Percentiles rank a stretch among this genome's conserved stretches.
Evolutionary conservation across 441 rosid genomes (phyloP).

Genomic region (Sinapis alba): DNA sequence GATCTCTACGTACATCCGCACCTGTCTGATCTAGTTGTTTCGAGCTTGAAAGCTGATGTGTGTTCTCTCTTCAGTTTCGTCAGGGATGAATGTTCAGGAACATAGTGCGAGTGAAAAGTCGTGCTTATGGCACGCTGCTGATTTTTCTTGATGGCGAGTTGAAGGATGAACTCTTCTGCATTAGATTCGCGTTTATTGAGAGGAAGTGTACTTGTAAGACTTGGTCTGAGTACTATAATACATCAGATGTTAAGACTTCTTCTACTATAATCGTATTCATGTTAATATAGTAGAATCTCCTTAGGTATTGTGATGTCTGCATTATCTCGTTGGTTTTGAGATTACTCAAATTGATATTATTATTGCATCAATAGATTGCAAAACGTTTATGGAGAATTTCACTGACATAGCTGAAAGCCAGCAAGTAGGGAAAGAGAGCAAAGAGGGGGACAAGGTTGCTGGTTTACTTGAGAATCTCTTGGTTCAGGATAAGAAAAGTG

Average conservation of each 20-base stretch:
- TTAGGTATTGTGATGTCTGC: background rate
- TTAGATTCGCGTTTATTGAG: constrained; percentile 31
- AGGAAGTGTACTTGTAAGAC: constrained; percentile 29
- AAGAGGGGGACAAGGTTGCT: background rate
- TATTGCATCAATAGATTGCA: constrained; percentile 59
- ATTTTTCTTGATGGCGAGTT: constrained; percentile 65
- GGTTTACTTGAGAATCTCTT: background rate
- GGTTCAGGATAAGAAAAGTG: background rate
- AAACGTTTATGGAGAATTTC: constrained; percentile 73
- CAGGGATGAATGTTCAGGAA: constrained; percentile 58
- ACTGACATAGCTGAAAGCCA: constrained; percentile 73
- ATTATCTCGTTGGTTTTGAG: background rate
- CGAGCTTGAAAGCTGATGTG: background rate
- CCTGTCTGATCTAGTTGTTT: too few species aligned
- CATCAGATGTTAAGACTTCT: background rate
- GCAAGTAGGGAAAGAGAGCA: constrained; percentile 54
- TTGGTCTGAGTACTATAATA: too few species aligned
- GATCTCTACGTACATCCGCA: constrained; percentile 68
- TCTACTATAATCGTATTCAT: background rate
- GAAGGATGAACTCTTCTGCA: constrained; percentile 37
- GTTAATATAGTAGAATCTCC: constrained; percentile 1
- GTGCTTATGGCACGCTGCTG: constrained; percentile 62
- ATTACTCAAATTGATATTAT: constrained; percentile 3
- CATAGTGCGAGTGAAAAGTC: constrained; percentile 66
- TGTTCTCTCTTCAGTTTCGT: constrained; percentile 45